Conservation (phyloP, 305 asterid genomes). For the Plantago rigida region DNA sequence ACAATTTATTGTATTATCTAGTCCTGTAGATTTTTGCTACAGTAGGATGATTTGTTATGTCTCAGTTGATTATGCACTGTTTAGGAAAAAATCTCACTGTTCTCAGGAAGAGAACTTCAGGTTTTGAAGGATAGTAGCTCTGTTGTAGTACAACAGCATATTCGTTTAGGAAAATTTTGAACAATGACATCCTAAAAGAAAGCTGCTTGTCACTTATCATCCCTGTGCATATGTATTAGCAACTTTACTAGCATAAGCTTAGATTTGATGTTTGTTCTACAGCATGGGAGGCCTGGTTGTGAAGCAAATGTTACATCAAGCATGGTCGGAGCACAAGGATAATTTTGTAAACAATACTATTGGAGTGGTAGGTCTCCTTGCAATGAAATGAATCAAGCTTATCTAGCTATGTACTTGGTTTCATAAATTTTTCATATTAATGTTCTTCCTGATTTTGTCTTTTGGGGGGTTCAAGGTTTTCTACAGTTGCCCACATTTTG, state of each 20-base stretch:
- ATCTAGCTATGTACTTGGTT: constrained; percentile 14
- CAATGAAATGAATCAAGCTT: constrained; percentile 4
- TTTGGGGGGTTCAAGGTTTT: constrained; percentile 53
- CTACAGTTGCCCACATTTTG: constrained; percentile 97
- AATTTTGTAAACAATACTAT: constrained; percentile 72
- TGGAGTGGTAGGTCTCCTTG: constrained; percentile 61
- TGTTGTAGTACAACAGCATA: too few species aligned
- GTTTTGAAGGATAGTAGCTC: too few species aligned
- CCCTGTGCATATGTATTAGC: constrained; percentile 12
- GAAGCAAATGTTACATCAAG: constrained; percentile 89
- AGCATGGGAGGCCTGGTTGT: constrained; percentile 99
- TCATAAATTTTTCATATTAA: constrained; percentile 5
- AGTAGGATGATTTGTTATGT: too few species aligned
- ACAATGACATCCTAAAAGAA: too few species aligned
- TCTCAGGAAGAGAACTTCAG: too few species aligned
- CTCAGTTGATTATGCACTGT: too few species aligned
- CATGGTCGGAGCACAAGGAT: constrained; percentile 61
- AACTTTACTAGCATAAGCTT: constrained; percentile 9
- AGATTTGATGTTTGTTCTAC: constrained; percentile 31
- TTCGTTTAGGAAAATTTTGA: too few species aligned
- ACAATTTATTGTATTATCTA: too few species aligned
- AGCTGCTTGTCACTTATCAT: too few species aligned
- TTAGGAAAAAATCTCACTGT: too few species aligned
- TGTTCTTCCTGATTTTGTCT: background rate
- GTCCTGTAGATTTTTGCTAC: too few species aligned